Base-by-base conservation (phyloP, 1,284 basidiomycete species). In the Trametes sp. region DNA sequence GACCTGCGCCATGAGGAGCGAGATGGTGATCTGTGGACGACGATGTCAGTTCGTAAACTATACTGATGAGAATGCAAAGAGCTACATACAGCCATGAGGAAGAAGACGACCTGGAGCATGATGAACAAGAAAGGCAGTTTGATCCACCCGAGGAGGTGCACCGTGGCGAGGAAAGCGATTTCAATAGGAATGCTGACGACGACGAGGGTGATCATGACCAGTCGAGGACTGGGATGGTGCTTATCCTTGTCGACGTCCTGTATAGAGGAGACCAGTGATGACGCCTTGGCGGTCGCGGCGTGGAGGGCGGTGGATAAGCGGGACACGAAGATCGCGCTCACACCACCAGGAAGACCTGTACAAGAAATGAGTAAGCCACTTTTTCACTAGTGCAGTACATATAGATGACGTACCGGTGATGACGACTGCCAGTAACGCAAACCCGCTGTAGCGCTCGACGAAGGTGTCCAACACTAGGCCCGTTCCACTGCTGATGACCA, bases 391-490 rank as follows among this genome's bases (percentile, higher is more conserved):
- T 8, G 13, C 23, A 50, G 10, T 57, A 36, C 44, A 21, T 26
- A 24, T 10, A 2, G 28, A n/a, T 23, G 8, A 75, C 82, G 55
- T 71, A 88, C 95, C 95, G 33, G 93, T 94, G 66, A 98, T 93
- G 14, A 96, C 93, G 16, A 98, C 87, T 0, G 93, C 92, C 6
- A 99, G 82, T 0, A 98, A 80, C 0, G 94, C 94, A 72, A 94
- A 98, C 2, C 94, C 96, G 61, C 90, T 85, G 72, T 94, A 98
- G 36, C 86, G 83, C 63, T 87, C 89, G 1, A 98, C 96, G 66
- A 96, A 98, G 51, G 86, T 82, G 71, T 98, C 95, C 16, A 99
- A 85, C 0, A 98, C 90, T 69, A 98, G 89, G 0, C 97, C 97
- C 0, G 97, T 94, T 0, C 88, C 94, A 53, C 89, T 93, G 69